These are phyloP conservation scores for Moricandia moricandioides DNA, from an alignment of 345 rosid genomes.

Conservation along the genomic window DNA sequence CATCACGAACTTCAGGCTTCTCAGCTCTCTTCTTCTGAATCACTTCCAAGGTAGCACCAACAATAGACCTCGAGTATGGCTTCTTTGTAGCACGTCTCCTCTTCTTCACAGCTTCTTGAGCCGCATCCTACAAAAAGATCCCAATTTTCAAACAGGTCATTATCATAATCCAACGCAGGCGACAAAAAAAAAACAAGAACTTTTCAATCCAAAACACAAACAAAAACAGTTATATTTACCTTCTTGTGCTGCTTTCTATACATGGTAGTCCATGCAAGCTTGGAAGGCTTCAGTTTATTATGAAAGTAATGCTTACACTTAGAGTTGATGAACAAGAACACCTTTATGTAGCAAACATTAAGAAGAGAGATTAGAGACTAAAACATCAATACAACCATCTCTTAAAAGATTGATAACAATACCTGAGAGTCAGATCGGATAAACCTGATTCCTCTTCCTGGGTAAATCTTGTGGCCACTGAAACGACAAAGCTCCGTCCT, in stretches of 20 bases:
- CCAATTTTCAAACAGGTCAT: background rate
- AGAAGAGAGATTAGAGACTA: background rate
- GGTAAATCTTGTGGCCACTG: conserved; percentile 43
- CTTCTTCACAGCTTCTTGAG: conserved; percentile 72
- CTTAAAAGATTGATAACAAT: background rate
- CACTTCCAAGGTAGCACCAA: conserved; percentile 74
- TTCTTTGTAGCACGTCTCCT: conserved; percentile 63
- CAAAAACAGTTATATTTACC: conserved; percentile 29
- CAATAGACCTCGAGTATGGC: conserved; percentile 79
- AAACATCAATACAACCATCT: background rate
- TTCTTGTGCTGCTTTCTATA: conserved; percentile 82
- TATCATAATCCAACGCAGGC: background rate
- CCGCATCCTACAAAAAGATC: conserved; percentile 47
- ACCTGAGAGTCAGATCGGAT: conserved; percentile 45
- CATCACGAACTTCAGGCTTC: conserved; percentile 86
- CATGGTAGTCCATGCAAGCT: conserved; percentile 86
- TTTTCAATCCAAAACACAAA: background rate
- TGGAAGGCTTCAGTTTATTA: conserved; percentile 86
- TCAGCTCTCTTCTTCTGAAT: conserved; percentile 75
- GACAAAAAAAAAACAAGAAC: background rate
- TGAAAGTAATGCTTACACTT: conserved; percentile 95
- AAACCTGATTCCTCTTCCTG: conserved; percentile 41
- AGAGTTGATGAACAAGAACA: conserved; percentile 81
- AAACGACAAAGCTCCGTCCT: conserved; percentile 45
- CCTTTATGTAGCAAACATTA: conserved; percentile 39